Percentiles rank a stretch among this genome's conserved stretches.
Conservation (phyloP, 805 yeast species). For the Phaffomyces thermotolerans region DNA sequence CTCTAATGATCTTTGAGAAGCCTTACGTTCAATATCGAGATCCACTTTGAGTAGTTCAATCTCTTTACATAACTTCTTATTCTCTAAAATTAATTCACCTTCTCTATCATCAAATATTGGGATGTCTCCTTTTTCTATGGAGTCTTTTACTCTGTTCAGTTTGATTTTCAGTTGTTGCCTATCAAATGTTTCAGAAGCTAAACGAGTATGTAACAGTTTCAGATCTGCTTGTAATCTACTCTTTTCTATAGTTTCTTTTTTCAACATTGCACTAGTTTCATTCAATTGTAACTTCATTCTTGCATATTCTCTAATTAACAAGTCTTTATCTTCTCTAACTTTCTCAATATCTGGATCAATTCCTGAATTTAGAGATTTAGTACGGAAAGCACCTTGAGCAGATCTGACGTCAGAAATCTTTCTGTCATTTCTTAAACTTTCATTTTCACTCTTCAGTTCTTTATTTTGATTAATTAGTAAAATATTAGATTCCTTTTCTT, state of each 20-base stretch:
- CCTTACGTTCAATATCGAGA: slow-evolving; percentile 44
- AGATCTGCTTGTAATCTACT: slow-evolving; percentile 48
- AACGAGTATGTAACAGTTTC: slow-evolving; percentile 50
- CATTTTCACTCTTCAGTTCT: slow-evolving; percentile 28
- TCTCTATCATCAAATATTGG: slow-evolving; percentile 22
- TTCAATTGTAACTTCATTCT: slow-evolving; percentile 43
- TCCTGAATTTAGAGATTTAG: slow-evolving; percentile 17
- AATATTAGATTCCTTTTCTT: slow-evolving; percentile 26
- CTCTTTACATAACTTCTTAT: slow-evolving; percentile 32
- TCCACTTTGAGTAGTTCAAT: slow-evolving; percentile 40
- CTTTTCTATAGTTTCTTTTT: slow-evolving; percentile 37
- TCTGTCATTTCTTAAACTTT: slow-evolving; percentile 21
- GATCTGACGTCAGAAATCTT: slow-evolving; percentile 15
- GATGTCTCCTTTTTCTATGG: slow-evolving; percentile 17
- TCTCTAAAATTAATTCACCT: slow-evolving; percentile 14
- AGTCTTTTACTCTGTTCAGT: slow-evolving; percentile 28
- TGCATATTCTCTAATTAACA: slow-evolving; percentile 34
- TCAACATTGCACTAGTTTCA: slow-evolving; percentile 42
- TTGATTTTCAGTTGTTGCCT: slow-evolving; percentile 42
- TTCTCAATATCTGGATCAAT: slow-evolving; percentile 18
- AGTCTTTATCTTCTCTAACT: slow-evolving; percentile 21
- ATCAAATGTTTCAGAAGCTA: slow-evolving; percentile 59
- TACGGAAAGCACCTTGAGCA: slow-evolving; percentile 21
- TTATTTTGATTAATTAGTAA: slow-evolving; percentile 22
- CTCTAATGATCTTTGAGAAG: slow-evolving; percentile 30